phyloP scores from a whole-genome alignment of 2,329 filamentous ascomycete species.

The Dactylonectria macrodidyma region DNA sequence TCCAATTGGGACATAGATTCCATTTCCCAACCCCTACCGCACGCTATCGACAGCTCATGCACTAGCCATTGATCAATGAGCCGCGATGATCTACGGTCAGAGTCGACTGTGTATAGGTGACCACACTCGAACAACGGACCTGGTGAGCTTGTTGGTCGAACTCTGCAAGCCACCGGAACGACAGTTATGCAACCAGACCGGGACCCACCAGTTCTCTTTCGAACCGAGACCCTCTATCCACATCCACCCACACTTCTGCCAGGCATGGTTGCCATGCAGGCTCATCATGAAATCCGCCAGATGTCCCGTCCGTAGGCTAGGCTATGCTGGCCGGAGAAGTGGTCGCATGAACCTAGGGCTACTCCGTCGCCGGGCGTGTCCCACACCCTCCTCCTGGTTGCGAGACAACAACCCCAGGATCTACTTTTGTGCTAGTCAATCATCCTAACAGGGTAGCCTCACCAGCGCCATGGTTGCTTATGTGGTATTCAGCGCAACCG shows the following conservation, averaged over 20 bases:
- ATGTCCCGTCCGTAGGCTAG: background rate
- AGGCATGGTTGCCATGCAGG: background rate
- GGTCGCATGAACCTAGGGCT: no score
- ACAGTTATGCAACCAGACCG: no score
- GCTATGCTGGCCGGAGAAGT: slow-evolving; percentile 1
- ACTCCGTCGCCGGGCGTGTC: background rate
- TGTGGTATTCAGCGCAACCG: no score
- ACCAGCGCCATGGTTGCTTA: background rate
- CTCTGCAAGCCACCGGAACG: no score
- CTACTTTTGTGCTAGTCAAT: background rate
- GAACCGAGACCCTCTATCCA: no score
- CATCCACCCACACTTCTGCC: background rate
- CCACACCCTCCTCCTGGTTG: background rate
- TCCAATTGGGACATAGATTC: no score
- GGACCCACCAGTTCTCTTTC: no score
- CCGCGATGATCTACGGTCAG: background rate
- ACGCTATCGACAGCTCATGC: no score
- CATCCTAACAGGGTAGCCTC: background rate
- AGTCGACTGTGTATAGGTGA: background rate
- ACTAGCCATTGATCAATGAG: no score
- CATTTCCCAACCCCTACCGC: no score
- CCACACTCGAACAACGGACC: background rate
- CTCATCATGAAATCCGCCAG: background rate
- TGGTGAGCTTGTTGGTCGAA: no score
- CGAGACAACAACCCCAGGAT: background rate